Evolutionary conservation across 768 basidiomycete genomes (phyloP).

Genomic region (Arthromyces matolae): DNA sequence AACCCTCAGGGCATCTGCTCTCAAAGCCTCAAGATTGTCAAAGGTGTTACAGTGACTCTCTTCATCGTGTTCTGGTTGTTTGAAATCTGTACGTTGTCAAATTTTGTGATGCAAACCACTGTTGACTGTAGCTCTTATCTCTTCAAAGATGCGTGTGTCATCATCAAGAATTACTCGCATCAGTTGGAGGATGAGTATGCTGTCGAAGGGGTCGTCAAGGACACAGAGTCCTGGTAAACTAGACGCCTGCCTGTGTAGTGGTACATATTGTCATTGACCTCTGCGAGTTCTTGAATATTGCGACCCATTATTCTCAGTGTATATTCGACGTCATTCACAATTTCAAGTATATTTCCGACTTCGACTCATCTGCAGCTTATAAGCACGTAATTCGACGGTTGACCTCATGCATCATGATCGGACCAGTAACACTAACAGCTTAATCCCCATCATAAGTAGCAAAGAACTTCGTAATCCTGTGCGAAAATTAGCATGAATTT

Average conservation of each 20-base stretch:
- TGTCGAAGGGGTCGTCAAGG: slow-evolving; percentile 35
- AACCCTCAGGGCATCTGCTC: slow-evolving; percentile 32
- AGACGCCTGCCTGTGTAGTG: not conserved
- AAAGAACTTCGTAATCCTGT: slow-evolving; percentile 37
- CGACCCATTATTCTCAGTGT: no score
- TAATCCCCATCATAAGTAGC: slow-evolving; percentile 24
- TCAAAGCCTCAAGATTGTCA: slow-evolving; percentile 36
- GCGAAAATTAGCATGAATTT: no score
- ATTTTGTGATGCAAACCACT: not conserved
- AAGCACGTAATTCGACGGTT: no score
- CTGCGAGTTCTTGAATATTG: not conserved
- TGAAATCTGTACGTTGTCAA: slow-evolving; percentile 39
- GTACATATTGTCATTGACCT: slow-evolving; percentile 4
- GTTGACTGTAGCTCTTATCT: not conserved
- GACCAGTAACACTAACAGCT: not conserved
- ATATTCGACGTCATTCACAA: no score
- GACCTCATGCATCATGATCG: no score
- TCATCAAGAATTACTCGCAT: slow-evolving; percentile 40
- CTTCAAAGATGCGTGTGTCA: slow-evolving; percentile 42
- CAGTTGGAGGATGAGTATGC: slow-evolving; percentile 45
- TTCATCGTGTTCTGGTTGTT: slow-evolving; percentile 46
- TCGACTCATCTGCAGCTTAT: no score
- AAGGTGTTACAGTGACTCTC: slow-evolving; percentile 37
- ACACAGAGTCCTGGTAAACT: slow-evolving; percentile 41
- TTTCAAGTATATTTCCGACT: no score